These are phyloP conservation scores for Moesziomyces sp. DNA, from an alignment of 1,284 basidiomycete species.

Conservation along the genomic window DNA sequence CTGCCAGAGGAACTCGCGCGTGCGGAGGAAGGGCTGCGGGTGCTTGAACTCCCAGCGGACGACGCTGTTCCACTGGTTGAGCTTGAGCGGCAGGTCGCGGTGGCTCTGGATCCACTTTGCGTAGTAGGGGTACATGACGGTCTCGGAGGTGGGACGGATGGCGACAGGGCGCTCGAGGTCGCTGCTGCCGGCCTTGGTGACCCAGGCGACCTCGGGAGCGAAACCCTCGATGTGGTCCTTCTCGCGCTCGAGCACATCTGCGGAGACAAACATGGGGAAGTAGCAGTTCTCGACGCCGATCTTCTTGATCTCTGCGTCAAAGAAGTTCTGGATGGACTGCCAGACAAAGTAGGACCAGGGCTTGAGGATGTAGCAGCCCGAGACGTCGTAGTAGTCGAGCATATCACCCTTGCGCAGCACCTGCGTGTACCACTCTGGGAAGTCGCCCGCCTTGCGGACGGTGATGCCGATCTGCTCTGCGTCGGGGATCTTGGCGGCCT, in stretches of 20 bases:
- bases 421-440: constrained; percentile 71
- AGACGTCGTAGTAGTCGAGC: constrained; percentile 99
- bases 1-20: constrained; percentile 99
- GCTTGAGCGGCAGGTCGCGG: constrained; percentile 93
- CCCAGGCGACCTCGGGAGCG: constrained; percentile 99
- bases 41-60: constrained; percentile 99
- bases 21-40: constrained; percentile 96
- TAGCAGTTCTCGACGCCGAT: constrained; percentile 97
- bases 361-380: constrained; percentile 97
- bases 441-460: constrained; percentile 65
- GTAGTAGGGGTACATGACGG: constrained; percentile 96
- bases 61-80: constrained; percentile 99
- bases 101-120: constrained; percentile 98
- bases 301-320: constrained; percentile 79
- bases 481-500: constrained; percentile 62
- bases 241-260: constrained; percentile 91
- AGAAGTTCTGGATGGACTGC: constrained; percentile 84
- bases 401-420: constrained; percentile 98
- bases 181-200: constrained; percentile 90
- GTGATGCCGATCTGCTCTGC: constrained; percentile 67
- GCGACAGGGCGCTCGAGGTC: constrained; percentile 97
- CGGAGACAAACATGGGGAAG: constrained; percentile 98
- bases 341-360: constrained; percentile 98
- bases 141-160: constrained; percentile 97
- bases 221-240: constrained; percentile 99